phyloP scores from a whole-genome alignment of 2,329 filamentous ascomycete species.

The Xylariaceae sp. region DNA sequence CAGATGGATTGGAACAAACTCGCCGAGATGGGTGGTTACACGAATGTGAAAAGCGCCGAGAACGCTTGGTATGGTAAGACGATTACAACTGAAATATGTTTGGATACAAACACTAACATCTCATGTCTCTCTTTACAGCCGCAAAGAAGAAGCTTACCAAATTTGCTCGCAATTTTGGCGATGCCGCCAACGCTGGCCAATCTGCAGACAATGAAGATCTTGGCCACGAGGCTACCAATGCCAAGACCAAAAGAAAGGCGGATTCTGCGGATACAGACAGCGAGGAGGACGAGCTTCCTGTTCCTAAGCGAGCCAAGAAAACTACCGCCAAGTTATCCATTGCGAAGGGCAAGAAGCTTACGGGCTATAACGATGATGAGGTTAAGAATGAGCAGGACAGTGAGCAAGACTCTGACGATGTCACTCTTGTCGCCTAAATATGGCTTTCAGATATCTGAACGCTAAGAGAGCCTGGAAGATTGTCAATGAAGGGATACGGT shows the following conservation, averaged over 20 bases:
- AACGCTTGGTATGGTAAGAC: conserved; percentile 28
- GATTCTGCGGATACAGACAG: not conserved
- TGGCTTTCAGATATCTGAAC: no score
- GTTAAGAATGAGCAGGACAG: not conserved
- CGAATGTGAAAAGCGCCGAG: conserved; percentile 20
- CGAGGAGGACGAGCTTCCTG: not conserved
- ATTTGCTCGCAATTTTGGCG: not conserved
- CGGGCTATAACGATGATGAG: no score
- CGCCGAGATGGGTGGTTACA: conserved; percentile 28
- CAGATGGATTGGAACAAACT: conserved; percentile 32
- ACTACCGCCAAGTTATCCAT: not conserved
- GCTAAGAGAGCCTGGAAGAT: no score
- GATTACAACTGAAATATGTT: no score
- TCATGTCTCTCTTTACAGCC: not conserved
- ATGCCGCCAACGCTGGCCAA: not conserved
- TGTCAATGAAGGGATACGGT: no score
- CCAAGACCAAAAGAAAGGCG: conserved; percentile 1
- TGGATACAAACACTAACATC: no score
- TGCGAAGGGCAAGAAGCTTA: conserved; percentile 5
- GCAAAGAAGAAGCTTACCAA: conserved; percentile 12
- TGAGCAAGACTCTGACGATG: not conserved
- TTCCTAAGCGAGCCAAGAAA: conserved; percentile 1
- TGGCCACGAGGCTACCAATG: not conserved
- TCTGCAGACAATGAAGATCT: not conserved
- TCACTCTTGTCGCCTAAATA: no score